Evolutionary conservation across 331 rosid genomes (phyloP).

Genomic region (Quercus phellos): DNA sequence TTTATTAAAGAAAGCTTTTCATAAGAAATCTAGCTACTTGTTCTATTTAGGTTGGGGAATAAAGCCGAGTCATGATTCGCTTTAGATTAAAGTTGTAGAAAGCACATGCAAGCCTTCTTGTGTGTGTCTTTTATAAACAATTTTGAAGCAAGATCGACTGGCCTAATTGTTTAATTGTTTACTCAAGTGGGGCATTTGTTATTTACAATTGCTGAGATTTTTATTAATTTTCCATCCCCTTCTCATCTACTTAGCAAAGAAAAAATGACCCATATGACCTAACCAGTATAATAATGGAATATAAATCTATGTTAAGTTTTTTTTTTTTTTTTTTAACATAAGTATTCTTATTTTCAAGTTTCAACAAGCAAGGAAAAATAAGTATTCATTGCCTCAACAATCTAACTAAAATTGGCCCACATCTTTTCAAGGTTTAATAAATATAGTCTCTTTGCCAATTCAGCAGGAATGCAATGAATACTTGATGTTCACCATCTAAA

Average conservation of each 20-base stretch:
- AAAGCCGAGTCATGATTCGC: background rate
- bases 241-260: no score
- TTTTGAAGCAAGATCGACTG: constrained; percentile 24
- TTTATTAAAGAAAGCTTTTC: background rate
- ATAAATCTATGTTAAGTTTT: background rate
- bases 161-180: constrained; percentile 2
- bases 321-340: background rate
- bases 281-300: no score
- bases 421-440: no score
- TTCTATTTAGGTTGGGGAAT: background rate
- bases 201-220: background rate
- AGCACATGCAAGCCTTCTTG: constrained; percentile 50
- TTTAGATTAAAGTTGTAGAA: constrained; percentile 19
- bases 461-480: background rate
- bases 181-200: background rate
- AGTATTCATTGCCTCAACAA: no score
- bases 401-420: no score
- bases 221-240: background rate
- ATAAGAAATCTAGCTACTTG: background rate
- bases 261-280: no score
- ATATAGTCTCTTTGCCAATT: no score
- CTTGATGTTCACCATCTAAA: background rate
- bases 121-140: constrained; percentile 28
- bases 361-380: no score
- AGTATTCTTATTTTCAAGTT: no score